phyloP scores from a whole-genome alignment of 495 filamentous ascomycete species.

The Neurospora tetraspora region DNA sequence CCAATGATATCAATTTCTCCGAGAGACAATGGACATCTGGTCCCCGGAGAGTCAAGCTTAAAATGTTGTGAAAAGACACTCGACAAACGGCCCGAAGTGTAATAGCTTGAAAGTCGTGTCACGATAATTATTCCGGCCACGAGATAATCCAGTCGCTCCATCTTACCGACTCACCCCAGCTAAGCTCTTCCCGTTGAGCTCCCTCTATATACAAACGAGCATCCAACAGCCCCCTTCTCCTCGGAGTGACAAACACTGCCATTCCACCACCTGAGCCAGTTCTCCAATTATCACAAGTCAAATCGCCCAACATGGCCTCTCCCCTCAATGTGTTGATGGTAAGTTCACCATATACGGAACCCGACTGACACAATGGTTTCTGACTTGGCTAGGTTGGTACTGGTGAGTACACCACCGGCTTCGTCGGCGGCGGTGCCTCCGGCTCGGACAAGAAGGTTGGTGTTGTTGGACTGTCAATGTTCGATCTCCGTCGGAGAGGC shows the following conservation, averaged over 20 bases:
- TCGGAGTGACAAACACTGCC: neutral
- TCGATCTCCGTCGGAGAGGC: conserved; percentile 78
- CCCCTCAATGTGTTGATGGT: conserved; percentile 79
- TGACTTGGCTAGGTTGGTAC: conserved; percentile 53
- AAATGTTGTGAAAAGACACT: neutral
- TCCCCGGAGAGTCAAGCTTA: neutral
- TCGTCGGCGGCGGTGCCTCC: conserved; percentile 67
- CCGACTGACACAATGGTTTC: conserved; percentile 7
- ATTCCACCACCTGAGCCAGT: neutral
- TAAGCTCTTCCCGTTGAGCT: neutral
- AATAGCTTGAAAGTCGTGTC: neutral
- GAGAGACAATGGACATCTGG: neutral
- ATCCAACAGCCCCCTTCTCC: neutral
- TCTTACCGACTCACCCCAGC: neutral
- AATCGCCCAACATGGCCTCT: neutral
- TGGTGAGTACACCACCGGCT: conserved; percentile 94
- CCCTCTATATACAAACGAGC: neutral
- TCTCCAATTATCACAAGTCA: neutral
- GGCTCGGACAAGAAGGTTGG: conserved; percentile 87
- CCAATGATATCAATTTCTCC: neutral
- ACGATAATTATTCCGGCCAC: neutral
- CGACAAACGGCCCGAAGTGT: neutral
- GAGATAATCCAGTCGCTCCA: neutral
- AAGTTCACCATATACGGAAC: conserved; percentile 11
- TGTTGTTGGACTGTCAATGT: conserved; percentile 81